Evolutionary conservation across 495 filamentous ascomycete genomes (phyloP).

Genomic region (Letharia columbiana): DNA sequence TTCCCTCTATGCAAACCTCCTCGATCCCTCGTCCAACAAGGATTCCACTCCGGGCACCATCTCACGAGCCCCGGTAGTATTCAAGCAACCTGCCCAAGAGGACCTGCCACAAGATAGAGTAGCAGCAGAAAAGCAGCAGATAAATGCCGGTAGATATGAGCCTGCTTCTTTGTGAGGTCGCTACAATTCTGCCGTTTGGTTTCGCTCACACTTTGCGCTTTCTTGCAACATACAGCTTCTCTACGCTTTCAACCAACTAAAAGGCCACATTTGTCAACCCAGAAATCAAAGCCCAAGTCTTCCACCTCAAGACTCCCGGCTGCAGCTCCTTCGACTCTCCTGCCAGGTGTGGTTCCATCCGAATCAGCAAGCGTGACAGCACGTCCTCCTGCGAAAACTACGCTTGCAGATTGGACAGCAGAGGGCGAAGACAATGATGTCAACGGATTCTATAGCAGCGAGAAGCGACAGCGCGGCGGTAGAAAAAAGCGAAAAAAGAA

Average conservation of each 20-base stretch:
- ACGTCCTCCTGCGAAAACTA: slow-evolving; percentile 46
- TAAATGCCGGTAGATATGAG: slow-evolving; percentile 61
- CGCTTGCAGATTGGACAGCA: slow-evolving; percentile 75
- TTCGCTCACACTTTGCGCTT: slow-evolving; percentile 43
- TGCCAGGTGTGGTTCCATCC: slow-evolving; percentile 7
- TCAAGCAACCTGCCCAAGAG: slow-evolving; percentile 47
- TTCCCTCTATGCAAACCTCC: slow-evolving; percentile 58
- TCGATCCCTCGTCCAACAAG: slow-evolving; percentile 42
- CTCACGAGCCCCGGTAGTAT: slow-evolving; percentile 71
- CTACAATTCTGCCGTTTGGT: slow-evolving; percentile 26
- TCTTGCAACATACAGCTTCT: slow-evolving; percentile 44
- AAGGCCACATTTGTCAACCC: slow-evolving; percentile 58
- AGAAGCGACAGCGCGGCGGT: slow-evolving; percentile 70
- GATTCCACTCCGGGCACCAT: slow-evolving; percentile 52
- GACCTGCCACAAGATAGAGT: slow-evolving; percentile 45
- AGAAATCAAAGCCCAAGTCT: slow-evolving; percentile 61
- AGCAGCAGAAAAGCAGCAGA: slow-evolving; percentile 58
- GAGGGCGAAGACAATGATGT: slow-evolving; percentile 64
- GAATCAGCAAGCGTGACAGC: slow-evolving; percentile 4
- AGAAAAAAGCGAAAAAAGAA: slow-evolving; percentile 83
- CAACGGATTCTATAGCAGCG: slow-evolving; percentile 50
- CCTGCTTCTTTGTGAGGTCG: slow-evolving; percentile 27
- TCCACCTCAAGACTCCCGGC: slow-evolving; percentile 28
- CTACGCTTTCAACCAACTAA: slow-evolving; percentile 84
- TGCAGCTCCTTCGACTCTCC: slow-evolving; percentile 24